Evolutionary conservation across 345 rosid genomes (phyloP).

Genomic region (Bruguiera sexangula): DNA sequence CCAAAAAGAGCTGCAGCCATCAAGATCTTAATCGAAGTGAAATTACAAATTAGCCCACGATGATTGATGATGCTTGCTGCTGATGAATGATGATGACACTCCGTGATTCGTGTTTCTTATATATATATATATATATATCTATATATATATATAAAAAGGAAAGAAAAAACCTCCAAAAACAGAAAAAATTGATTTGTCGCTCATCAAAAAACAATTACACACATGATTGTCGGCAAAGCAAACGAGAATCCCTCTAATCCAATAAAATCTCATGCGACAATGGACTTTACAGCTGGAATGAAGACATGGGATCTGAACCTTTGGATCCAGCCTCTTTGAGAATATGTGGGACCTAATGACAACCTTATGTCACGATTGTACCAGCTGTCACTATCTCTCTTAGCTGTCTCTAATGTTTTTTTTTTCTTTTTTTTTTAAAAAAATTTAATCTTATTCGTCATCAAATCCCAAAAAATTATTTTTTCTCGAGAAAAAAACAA

Average conservation of each 20-base stretch:
- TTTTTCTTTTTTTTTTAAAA: too few relatives aligned
- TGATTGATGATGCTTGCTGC: neutral
- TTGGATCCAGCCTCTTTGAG: neutral
- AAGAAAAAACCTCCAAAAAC: too few relatives aligned
- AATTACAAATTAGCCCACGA: neutral
- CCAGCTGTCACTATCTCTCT: slow-evolving; percentile 4
- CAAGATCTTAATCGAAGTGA: neutral
- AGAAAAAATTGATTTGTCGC: too few relatives aligned
- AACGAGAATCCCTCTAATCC: too few relatives aligned
- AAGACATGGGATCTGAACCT: neutral
- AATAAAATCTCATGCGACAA: too few relatives aligned
- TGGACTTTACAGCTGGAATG: slow-evolving; percentile 17
- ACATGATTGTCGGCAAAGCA: neutral
- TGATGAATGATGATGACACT: neutral
- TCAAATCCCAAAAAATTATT: too few relatives aligned
- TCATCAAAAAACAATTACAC: too few relatives aligned
- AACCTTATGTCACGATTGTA: neutral
- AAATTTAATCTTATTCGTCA: neutral
- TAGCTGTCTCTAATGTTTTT: slow-evolving; percentile 3
- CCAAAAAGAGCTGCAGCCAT: neutral
- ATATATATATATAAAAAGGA: too few relatives aligned
- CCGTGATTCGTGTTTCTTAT: neutral
- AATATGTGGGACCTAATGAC: neutral
- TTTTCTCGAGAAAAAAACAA: too few relatives aligned
- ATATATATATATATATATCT: too few relatives aligned